Base-by-base conservation (phyloP, 2,329 filamentous ascomycete genomes). In the Microdochium trichocladiopsis region DNA sequence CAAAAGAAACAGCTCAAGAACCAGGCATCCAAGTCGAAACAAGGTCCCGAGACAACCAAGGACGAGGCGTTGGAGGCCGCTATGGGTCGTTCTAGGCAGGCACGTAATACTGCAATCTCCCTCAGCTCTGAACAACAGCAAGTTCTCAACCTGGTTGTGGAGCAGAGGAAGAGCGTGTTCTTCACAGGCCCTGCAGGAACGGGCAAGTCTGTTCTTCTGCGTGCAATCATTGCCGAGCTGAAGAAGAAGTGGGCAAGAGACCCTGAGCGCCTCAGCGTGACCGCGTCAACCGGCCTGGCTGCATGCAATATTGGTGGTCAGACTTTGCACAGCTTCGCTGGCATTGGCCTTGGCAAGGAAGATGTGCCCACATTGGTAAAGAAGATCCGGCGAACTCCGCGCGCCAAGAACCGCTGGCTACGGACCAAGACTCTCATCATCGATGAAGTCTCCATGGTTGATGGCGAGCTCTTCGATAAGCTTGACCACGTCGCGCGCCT, bases 401-500 rank as follows among this genome's bases (percentile, higher is more conserved):
- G 96, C 66, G 90, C 91, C 22, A 93, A 88, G 65, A 87, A 84
- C 57, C 82, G 93, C 41, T 99, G 95, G 95, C 72, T 95, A 58
- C 83, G 84, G 52, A 95, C 91, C 1, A 95, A 92, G 63, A 83
- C 90, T 12, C 79, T 99, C 23, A 79, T 99, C 59, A 82, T 99
- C 61, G 94, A 99, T 69, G 94, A 99, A 66, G 86, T 99, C 3
- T 97, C 94, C 12, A 99, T 99, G 95, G 92, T 99, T 4, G 94
- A 99, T 61, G 94, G 90, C 1, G 92, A 96, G 31, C 77, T 99
- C 0, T 99, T 97, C 59, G 94, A 99, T 73, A 99, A 99, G 68
- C 79, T 99, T 18, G 91, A 95, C 56, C 82, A 88, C 55, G 88
- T 99, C 58, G 93, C 92, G 14, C 82, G 93, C 52, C 83, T 78